Evolutionary conservation across 148 eudicot genomes (phyloP).

Genomic region (Arctostaphylos glauca): DNA sequence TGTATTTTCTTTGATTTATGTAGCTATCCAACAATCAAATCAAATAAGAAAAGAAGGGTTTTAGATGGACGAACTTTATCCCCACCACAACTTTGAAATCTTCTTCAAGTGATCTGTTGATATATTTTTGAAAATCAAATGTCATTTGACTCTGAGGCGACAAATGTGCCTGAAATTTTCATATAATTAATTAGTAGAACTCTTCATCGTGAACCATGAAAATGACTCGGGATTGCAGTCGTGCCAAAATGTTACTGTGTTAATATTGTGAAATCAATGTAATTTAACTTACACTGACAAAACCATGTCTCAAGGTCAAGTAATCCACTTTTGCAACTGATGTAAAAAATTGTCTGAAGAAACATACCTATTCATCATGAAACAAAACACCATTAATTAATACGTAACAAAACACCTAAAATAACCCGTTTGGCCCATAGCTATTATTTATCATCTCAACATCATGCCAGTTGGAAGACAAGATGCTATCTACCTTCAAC

Average conservation of each 20-base stretch:
- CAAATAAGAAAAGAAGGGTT: not conserved
- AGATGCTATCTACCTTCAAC: too few species aligned
- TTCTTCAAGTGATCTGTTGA: constrained; percentile 55
- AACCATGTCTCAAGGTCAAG: constrained; percentile 42
- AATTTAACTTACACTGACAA: constrained; percentile 31
- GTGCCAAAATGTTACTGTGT: too few species aligned
- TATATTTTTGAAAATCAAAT: constrained; percentile 55
- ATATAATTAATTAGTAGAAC: not conserved
- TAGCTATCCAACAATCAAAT: not conserved
- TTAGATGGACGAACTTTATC: constrained; percentile 33
- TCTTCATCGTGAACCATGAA: not conserved
- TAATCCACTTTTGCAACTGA: constrained; percentile 46
- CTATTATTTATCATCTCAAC: too few species aligned
- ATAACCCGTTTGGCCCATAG: too few species aligned
- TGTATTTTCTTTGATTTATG: too few species aligned
- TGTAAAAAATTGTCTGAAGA: constrained; percentile 41
- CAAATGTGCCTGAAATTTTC: constrained; percentile 44
- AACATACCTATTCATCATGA: constrained; percentile 31
- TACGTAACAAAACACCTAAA: too few species aligned
- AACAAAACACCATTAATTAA: not conserved
- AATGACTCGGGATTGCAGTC: not conserved
- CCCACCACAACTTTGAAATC: constrained; percentile 65
- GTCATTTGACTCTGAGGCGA: constrained; percentile 39
- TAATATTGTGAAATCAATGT: too few species aligned
- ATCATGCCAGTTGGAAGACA: too few species aligned